Conservation (phyloP, 169 alveolate species). For the Plasmodium vivax region DNA sequence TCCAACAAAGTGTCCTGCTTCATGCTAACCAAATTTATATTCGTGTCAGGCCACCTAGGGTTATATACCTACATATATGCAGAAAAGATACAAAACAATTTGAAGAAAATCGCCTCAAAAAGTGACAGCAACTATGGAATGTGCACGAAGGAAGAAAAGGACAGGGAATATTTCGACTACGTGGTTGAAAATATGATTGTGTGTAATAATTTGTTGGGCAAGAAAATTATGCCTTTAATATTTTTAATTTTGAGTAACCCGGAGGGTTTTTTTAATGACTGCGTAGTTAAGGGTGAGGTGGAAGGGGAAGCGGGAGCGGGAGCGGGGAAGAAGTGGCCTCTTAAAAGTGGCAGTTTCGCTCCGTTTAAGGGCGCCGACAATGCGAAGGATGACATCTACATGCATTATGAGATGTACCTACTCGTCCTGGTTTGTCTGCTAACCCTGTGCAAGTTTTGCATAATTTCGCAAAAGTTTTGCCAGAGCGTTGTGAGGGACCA, state of each 20-base stretch:
- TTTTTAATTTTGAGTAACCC: conserved; percentile 58
- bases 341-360: not conserved
- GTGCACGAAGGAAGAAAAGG: conserved; percentile 73
- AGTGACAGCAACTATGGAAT: conserved; percentile 62
- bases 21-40: conserved; percentile 33
- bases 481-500: conserved; percentile 4
- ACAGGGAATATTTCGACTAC: conserved; percentile 67
- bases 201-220: conserved; percentile 59
- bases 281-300: not conserved
- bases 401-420: conserved; percentile 62
- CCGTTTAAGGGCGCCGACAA: not conserved
- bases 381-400: conserved; percentile 16
- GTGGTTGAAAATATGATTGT: conserved; percentile 71
- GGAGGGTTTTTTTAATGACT: conserved; percentile 33
- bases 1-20: conserved; percentile 30
- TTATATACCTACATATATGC: conserved; percentile 71
- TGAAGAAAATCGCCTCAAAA: conserved; percentile 39
- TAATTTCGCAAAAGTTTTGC: conserved; percentile 62
- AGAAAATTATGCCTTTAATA: conserved; percentile 54
- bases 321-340: not conserved
- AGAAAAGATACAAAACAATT: conserved; percentile 54
- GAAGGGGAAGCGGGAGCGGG: too few relatives aligned
- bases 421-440: conserved; percentile 56
- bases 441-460: conserved; percentile 54
- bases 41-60: conserved; percentile 64